phyloP scores from a whole-genome alignment of 2,329 filamentous ascomycete genomes.

The Phoma herbarum region DNA sequence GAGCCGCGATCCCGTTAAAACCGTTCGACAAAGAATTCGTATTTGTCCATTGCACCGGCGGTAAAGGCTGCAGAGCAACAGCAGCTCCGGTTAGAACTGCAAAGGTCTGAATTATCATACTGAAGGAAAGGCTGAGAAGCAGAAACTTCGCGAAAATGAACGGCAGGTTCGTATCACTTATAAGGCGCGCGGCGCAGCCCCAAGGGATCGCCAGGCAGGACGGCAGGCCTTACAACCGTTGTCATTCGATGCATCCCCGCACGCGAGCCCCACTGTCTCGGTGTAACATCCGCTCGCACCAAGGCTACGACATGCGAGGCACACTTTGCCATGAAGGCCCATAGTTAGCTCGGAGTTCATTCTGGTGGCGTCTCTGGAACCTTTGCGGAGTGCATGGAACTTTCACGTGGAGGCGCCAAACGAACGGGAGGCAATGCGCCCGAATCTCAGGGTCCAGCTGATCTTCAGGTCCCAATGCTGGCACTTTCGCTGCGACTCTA shows the following conservation, averaged over 20 bases:
- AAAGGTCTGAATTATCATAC: conserved; percentile 27
- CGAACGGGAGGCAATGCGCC: conserved; percentile 1
- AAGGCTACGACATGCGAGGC: conserved; percentile 6
- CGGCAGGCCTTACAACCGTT: conserved; percentile 7
- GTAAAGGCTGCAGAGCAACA: conserved; percentile 52
- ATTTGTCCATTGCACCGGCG: conserved; percentile 46
- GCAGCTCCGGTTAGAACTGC: conserved; percentile 27
- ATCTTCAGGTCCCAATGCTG: conserved; percentile 11
- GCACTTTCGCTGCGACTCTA: not conserved
- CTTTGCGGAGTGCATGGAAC: conserved; percentile 7
- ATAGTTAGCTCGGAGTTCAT: not conserved
- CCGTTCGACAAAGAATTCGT: conserved; percentile 18
- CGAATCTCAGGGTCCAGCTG: conserved; percentile 12
- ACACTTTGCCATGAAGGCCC: not conserved
- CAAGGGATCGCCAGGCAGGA: conserved; percentile 12
- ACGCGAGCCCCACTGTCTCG: conserved; percentile 21
- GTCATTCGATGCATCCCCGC: conserved; percentile 21
- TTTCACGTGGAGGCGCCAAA: conserved; percentile 6
- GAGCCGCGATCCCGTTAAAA: conserved; percentile 36
- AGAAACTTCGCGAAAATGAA: not conserved
- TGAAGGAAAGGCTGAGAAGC: not conserved
- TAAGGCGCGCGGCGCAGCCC: conserved; percentile 5
- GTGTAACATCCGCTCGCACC: conserved; percentile 10
- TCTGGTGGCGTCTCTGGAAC: conserved; percentile 7
- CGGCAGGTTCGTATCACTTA: conserved; percentile 12